These are phyloP conservation scores for Coffea humblotiana DNA, from an alignment of 305 asterid genomes.

Conservation along the genomic window DNA sequence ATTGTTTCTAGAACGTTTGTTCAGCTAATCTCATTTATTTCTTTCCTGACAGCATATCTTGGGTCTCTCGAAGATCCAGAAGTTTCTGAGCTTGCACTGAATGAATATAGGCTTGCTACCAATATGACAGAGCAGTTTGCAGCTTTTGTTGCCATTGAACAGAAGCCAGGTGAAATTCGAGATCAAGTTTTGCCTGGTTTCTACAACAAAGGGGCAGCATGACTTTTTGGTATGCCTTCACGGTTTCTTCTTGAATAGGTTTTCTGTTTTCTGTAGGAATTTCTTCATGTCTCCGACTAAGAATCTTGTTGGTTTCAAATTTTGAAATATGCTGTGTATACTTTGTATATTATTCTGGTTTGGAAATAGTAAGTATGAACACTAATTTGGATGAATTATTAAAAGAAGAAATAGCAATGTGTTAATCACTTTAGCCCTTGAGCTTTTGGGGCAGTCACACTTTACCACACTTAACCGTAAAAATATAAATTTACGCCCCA, in stretches of 20 bases:
- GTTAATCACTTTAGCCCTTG: not conserved
- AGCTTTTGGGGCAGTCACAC: not conserved
- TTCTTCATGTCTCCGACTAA: not conserved
- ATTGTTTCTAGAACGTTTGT: not conserved
- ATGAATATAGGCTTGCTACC: constrained; percentile 74
- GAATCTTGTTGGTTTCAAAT: not conserved
- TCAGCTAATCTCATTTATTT: constrained; percentile 6
- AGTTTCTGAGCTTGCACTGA: constrained; percentile 62
- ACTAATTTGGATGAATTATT: not conserved
- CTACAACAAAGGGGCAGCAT: constrained; percentile 79
- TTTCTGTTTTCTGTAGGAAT: not conserved
- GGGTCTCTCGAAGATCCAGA: constrained; percentile 74
- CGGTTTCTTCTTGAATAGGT: constrained; percentile 7
- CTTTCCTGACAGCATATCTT: constrained; percentile 67
- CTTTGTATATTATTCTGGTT: not conserved
- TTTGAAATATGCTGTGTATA: not conserved
- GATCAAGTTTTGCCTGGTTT: constrained; percentile 86
- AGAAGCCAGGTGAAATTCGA: constrained; percentile 69
- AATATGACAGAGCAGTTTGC: constrained; percentile 94
- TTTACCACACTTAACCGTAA: no score
- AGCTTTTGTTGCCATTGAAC: constrained; percentile 81
- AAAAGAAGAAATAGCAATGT: no score
- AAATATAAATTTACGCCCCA: no score
- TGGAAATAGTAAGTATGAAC: not conserved
- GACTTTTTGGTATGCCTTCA: constrained; percentile 69